Evolutionary conservation across 805 yeast species (phyloP).

Genomic region (Candida chilensis): DNA sequence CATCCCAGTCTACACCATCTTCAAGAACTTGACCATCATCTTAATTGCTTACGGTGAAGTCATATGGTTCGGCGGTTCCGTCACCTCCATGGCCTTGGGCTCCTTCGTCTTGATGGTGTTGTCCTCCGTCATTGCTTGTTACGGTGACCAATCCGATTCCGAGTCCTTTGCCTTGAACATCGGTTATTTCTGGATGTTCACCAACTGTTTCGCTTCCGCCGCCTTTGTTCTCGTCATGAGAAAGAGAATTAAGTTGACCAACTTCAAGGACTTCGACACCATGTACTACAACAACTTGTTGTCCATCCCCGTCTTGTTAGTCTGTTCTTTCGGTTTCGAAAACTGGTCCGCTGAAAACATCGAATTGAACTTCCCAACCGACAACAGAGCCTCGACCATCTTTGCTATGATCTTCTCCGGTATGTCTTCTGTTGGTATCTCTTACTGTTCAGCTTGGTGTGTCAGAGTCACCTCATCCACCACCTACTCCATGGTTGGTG

Average conservation of each 20-base stretch:
- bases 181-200: conserved; percentile 96
- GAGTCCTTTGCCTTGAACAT: conserved; percentile 35
- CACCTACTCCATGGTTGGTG: conserved; percentile 99
- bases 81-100: conserved; percentile 81
- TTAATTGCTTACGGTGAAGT: conserved; percentile 98
- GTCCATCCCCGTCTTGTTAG: conserved; percentile 80
- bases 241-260: conserved; percentile 94
- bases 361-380: conserved; percentile 69
- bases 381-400: conserved; percentile 56
- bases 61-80: conserved; percentile 90
- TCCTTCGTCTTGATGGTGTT: conserved; percentile 89
- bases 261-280: conserved; percentile 94
- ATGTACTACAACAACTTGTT: conserved; percentile 96
- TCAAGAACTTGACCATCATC: conserved; percentile 94
- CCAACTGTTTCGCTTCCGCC: conserved; percentile 92
- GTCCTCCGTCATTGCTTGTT: conserved; percentile 92
- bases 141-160: conserved; percentile 59
- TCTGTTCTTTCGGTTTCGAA: conserved; percentile 72
- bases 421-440: conserved; percentile 90
- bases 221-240: conserved; percentile 91
- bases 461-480: conserved; percentile 98
- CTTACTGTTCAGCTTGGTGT: conserved; percentile 99
- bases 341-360: conserved; percentile 88
- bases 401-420: conserved; percentile 89
- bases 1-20: conserved; percentile 95